A percentile compares a stretch with the other conserved stretches of the same genome.
Conservation (phyloP, 2,329 filamentous ascomycete genomes). For the Venturiaceae sp. region DNA sequence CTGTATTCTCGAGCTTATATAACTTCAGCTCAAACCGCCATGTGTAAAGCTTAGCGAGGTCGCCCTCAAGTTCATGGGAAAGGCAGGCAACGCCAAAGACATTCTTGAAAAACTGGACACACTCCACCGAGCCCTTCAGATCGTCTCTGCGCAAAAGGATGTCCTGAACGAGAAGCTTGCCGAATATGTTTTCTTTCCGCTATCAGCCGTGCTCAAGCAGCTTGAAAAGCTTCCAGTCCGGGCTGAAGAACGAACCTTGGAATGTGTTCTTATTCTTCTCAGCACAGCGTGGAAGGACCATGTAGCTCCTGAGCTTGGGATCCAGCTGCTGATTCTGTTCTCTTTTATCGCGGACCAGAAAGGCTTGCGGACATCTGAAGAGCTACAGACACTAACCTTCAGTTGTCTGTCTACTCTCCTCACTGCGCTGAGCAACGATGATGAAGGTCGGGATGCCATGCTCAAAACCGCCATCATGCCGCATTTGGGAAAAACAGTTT, state of each 20-base stretch:
- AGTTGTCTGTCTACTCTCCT: slow-evolving; percentile 60
- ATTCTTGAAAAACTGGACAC: slow-evolving; percentile 38
- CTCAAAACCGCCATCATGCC: slow-evolving; percentile 55
- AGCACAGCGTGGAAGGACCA: slow-evolving; percentile 67
- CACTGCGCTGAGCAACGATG: slow-evolving; percentile 40
- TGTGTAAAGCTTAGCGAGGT: slow-evolving; percentile 50
- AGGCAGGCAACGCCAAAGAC: slow-evolving; percentile 32
- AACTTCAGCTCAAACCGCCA: slow-evolving; percentile 42
- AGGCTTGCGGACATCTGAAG: slow-evolving; percentile 53
- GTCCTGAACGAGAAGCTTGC: slow-evolving; percentile 70
- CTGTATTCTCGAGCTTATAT: neutral
- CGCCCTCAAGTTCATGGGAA: slow-evolving; percentile 39
- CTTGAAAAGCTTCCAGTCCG: slow-evolving; percentile 59
- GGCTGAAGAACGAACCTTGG: slow-evolving; percentile 65
- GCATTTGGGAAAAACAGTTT: slow-evolving; percentile 71
- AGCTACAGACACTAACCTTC: slow-evolving; percentile 64
- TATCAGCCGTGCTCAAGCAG: slow-evolving; percentile 74
- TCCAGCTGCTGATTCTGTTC: slow-evolving; percentile 77
- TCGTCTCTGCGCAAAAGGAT: slow-evolving; percentile 21
- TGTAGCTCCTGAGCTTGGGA: slow-evolving; percentile 62
- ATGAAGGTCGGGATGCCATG: slow-evolving; percentile 40
- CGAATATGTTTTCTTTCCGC: slow-evolving; percentile 90
- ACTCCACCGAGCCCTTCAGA: slow-evolving; percentile 31
- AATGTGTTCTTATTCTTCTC: slow-evolving; percentile 65
- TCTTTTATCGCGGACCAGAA: slow-evolving; percentile 68